These are phyloP conservation scores for Rhizopogon rudus DNA, from an alignment of 768 basidiomycete species.

Conservation along the genomic window DNA sequence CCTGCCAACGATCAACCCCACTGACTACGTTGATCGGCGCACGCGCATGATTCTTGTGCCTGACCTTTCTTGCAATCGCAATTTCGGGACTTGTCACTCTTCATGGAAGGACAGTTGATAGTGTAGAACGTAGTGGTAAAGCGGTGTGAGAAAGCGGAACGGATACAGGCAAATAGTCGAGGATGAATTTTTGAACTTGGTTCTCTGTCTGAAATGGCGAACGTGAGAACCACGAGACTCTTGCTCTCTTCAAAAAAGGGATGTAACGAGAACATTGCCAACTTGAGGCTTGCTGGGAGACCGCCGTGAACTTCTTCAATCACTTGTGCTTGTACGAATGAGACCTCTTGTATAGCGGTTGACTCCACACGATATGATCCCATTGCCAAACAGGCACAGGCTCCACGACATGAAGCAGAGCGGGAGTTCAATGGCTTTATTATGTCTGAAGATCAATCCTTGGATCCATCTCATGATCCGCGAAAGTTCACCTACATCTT, in stretches of 20 bases:
- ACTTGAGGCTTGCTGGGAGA: no score
- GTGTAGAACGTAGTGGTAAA: constrained; percentile 43
- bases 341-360: no score
- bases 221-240: no score
- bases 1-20: not conserved
- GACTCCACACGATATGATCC: not conserved
- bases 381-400: not conserved
- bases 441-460: not conserved
- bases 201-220: no score
- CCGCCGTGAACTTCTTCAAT: no score
- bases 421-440: not conserved
- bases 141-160: constrained; percentile 33
- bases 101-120: constrained; percentile 34
- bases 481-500: constrained; percentile 46
- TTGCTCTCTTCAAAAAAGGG: no score
- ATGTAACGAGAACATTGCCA: no score
- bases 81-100: constrained; percentile 32
- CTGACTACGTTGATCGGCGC: not conserved
- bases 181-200: no score
- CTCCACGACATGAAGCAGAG: not conserved
- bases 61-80: constrained; percentile 33
- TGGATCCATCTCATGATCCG: constrained; percentile 9
- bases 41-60: constrained; percentile 21
- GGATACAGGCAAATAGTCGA: constrained; percentile 45
- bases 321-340: no score